phyloP scores from a whole-genome alignment of 2,329 filamentous ascomycete genomes.

The Trichoderma lentiforme region DNA sequence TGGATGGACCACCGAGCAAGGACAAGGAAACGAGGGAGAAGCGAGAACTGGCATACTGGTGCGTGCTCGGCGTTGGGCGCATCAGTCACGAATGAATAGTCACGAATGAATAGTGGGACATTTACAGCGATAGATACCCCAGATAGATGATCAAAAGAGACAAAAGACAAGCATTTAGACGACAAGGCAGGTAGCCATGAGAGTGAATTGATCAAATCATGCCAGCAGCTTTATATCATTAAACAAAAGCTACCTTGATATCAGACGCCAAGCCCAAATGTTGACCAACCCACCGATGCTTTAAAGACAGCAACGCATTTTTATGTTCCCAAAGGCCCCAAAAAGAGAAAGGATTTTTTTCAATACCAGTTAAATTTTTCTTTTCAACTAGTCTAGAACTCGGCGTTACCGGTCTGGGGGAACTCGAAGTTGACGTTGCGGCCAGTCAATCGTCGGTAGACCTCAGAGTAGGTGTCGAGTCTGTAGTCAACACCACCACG shows the following conservation, averaged over 20 bases:
- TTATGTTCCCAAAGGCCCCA: constrained; percentile 8
- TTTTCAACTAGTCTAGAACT: constrained; percentile 44
- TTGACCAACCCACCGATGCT: constrained; percentile 39
- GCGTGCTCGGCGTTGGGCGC: constrained; percentile 81
- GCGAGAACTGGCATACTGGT: constrained; percentile 93
- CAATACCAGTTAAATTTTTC: background rate
- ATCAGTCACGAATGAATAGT: constrained; percentile 53
- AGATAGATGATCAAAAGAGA: constrained; percentile 24
- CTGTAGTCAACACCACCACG: constrained; percentile 98
- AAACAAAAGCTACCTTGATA: constrained; percentile 45
- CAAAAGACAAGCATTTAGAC: constrained; percentile 20
- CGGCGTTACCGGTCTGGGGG: constrained; percentile 74
- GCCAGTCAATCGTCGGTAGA: constrained; percentile 97
- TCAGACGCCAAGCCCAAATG: constrained; percentile 48
- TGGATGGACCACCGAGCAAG: constrained; percentile 50
- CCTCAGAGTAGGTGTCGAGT: constrained; percentile 98
- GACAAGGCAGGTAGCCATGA: constrained; percentile 21
- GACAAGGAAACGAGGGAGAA: constrained; percentile 68
- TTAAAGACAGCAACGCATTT: constrained; percentile 32
- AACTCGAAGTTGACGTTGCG: constrained; percentile 98
- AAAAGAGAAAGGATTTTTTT: constrained; percentile 8
- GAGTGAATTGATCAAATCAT: constrained; percentile 35
- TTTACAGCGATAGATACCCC: constrained; percentile 40
- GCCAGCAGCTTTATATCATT: constrained; percentile 42
- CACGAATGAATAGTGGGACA: constrained; percentile 35